Percentiles rank a stretch among this genome's conserved stretches.
These are phyloP conservation scores for Epicoccum sorghinum DNA, from an alignment of 2,329 filamentous ascomycete species.

Conservation along the genomic window DNA sequence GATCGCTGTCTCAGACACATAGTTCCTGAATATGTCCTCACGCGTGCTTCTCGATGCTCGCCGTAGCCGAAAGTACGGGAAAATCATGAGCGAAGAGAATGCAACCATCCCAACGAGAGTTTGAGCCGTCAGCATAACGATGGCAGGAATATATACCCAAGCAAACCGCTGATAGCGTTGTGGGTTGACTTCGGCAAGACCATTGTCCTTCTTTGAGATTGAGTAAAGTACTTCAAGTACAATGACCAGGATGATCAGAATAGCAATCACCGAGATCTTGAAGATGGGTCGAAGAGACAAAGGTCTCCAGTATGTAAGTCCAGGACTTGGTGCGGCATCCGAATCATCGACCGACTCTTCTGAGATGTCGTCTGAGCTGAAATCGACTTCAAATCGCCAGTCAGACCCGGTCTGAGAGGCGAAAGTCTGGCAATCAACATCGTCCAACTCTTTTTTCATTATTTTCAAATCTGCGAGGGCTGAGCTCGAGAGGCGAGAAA, in stretches of 20 bases:
- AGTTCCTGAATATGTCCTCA: background rate
- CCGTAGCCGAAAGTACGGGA: constrained; percentile 1
- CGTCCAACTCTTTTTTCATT: background rate
- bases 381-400: background rate
- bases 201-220: background rate
- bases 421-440: background rate
- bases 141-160: background rate
- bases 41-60: background rate
- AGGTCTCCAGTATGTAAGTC: background rate
- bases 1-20: constrained; percentile 1
- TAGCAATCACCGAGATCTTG: background rate
- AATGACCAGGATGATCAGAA: background rate
- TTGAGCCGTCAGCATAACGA: constrained; percentile 1
- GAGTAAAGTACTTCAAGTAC: constrained; percentile 1
- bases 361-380: background rate
- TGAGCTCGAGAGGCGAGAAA: background rate
- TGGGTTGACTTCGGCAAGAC: background rate
- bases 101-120: constrained; percentile 1
- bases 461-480: background rate
- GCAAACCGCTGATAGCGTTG: background rate
- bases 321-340: background rate
- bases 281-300: constrained; percentile 1
- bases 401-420: background rate
- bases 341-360: background rate
- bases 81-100: background rate